phyloP scores from a whole-genome alignment of 1,284 basidiomycete genomes.

The Tylopilus sp. region DNA sequence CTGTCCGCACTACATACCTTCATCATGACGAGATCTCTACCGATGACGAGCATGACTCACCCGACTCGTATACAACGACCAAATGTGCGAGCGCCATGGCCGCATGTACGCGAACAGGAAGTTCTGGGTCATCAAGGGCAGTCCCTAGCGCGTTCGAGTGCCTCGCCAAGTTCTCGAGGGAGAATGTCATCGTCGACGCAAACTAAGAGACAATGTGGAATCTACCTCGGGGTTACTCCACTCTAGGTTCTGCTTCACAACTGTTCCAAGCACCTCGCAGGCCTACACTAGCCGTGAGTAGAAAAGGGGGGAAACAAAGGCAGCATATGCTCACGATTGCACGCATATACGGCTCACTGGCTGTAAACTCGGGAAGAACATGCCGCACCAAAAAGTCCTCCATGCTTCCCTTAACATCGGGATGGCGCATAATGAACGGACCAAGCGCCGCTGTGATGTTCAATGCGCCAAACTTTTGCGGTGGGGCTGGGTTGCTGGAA shows the following conservation, averaged over 20 bases:
- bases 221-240: slow-evolving; percentile 68
- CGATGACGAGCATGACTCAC: slow-evolving; percentile 36
- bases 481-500: slow-evolving; percentile 48
- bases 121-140: slow-evolving; percentile 68
- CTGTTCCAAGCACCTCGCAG: slow-evolving; percentile 72
- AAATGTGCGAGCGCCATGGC: slow-evolving; percentile 79
- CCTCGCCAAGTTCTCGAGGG: slow-evolving; percentile 52
- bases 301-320: neutral
- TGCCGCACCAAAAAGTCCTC: slow-evolving; percentile 72
- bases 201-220: neutral
- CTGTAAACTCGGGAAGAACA: slow-evolving; percentile 68
- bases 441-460: slow-evolving; percentile 76
- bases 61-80: slow-evolving; percentile 61
- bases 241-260: slow-evolving; percentile 61
- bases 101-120: slow-evolving; percentile 84
- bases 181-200: neutral
- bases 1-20: slow-evolving; percentile 54
- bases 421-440: slow-evolving; percentile 76
- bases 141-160: slow-evolving; percentile 62
- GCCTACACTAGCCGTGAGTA: slow-evolving; percentile 46
- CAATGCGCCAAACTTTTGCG: slow-evolving; percentile 77
- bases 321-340: slow-evolving; percentile 53
- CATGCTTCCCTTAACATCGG: slow-evolving; percentile 72
- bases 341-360: slow-evolving; percentile 65
- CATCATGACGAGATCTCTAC: neutral